A percentile compares a stretch with the other conserved stretches of the same genome.
Conservation (phyloP, 331 rosid genomes). For the Erythrophleum ivorense region DNA sequence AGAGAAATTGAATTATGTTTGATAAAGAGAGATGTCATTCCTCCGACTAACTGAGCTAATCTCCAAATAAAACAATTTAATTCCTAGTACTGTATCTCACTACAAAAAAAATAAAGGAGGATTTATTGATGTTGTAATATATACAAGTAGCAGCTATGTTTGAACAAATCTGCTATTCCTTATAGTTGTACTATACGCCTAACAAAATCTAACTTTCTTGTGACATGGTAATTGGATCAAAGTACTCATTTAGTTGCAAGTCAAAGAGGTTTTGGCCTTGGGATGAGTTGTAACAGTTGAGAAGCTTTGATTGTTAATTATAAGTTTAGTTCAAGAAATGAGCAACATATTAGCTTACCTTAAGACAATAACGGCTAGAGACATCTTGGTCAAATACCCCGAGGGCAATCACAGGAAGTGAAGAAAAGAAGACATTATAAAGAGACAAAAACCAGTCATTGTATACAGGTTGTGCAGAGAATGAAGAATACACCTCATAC, state of each 20-base stretch:
- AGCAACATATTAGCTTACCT: constrained; percentile 56
- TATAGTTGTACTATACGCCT: background rate
- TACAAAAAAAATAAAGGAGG: too few species aligned
- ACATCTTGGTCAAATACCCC: constrained; percentile 97
- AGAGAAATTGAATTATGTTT: background rate
- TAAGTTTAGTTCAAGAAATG: background rate
- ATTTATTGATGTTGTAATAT: background rate
- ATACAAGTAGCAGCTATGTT: background rate
- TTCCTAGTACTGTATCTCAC: background rate
- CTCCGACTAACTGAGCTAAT: background rate
- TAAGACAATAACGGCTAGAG: constrained; percentile 76
- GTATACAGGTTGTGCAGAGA: constrained; percentile 85
- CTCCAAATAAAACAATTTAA: too few species aligned
- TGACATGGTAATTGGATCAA: background rate
- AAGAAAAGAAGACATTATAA: constrained; percentile 83
- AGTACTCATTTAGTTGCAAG: background rate
- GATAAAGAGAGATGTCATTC: background rate
- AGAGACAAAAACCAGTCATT: constrained; percentile 96
- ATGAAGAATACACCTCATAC: constrained; percentile 81
- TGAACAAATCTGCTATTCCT: background rate
- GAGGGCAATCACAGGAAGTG: constrained; percentile 88
- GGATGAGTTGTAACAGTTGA: background rate
- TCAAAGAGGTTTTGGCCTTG: background rate
- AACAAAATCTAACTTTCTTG: background rate
- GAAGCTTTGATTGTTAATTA: background rate